Evolutionary conservation across 2,329 filamentous ascomycete species (phyloP).

Genomic region (Sporothrix euskadiensis): DNA sequence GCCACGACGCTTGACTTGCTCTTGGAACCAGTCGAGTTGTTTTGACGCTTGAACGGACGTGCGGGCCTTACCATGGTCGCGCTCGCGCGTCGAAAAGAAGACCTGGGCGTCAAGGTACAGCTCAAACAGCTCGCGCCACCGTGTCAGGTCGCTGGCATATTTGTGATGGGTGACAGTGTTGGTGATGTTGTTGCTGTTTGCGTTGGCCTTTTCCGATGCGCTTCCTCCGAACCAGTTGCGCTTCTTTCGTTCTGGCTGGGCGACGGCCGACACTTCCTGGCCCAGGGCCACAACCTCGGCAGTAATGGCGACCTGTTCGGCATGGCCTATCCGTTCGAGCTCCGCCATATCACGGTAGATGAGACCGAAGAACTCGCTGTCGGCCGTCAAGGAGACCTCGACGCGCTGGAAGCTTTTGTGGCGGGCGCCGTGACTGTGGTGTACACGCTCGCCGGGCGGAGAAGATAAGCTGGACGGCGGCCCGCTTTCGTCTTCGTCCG

Average conservation of each 20-base stretch:
- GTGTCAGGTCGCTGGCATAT: conserved; percentile 61
- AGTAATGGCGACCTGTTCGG: conserved; percentile 65
- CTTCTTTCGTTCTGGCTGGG: conserved; percentile 51
- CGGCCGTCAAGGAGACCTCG: conserved; percentile 76
- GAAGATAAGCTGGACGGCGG: background rate
- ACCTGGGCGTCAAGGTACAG: conserved; percentile 76
- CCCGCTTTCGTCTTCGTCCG: conserved; percentile 22
- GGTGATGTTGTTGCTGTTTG: conserved; percentile 56
- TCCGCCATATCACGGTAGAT: conserved; percentile 70
- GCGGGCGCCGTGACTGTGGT: background rate
- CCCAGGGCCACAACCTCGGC: conserved; percentile 65
- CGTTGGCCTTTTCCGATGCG: conserved; percentile 62
- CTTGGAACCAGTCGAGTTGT: conserved; percentile 70
- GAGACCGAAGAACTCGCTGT: conserved; percentile 76
- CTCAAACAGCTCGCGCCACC: conserved; percentile 80
- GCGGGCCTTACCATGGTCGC: conserved; percentile 63
- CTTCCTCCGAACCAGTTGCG: conserved; percentile 55
- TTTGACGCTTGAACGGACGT: conserved; percentile 65
- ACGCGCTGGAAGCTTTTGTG: conserved; percentile 46
- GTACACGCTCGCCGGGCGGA: background rate
- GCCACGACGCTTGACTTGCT: conserved; percentile 61
- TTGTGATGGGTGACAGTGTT: conserved; percentile 37
- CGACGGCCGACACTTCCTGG: conserved; percentile 62
- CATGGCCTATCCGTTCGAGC: conserved; percentile 66
- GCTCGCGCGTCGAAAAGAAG: conserved; percentile 78